Evolutionary conservation across 441 rosid species (phyloP), one percentile per base, ranked within the genome.

Genomic region (Capsella rubella): DNA sequence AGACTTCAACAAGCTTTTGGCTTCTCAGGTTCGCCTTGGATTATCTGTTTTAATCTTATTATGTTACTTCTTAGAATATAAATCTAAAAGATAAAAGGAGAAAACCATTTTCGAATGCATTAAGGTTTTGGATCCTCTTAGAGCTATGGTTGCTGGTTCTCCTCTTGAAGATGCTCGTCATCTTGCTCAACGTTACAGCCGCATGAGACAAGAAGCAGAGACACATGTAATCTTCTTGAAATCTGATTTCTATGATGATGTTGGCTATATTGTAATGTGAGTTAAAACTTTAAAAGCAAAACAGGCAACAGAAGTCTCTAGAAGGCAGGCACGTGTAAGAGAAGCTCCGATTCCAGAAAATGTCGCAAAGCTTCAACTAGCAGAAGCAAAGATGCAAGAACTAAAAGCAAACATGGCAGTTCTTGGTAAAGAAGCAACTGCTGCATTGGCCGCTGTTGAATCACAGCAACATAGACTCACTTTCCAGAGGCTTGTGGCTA

Each of bases 191-290:
- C 96, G 94, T 55, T 91, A 92, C 74, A 90, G 93, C 80, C 93
- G 97, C 55, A 90, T 95, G 99, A 89, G 97, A 76, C 97, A 92
- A 85, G 99, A 92, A 81, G 99, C 97, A 32, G 97, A 95, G 84
- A 25, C 83, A 29, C 90, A 87, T 90, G 95, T 89, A 87, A 74
- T 39, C 9, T 6, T 66, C 28, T 66, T 43, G 1, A 65, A 55
- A 65, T 8, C 77, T 71, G 25, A 59, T 3, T 53, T 59, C 25
- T 35, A 0, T 53, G 28, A 35, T 74, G 55, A 3, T 71, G 45
- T 56, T 77, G 29, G 50, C 47, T 74, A 32, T 69, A 29, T 75
- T 57, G 69, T 75, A 65, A 74, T 67, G 73, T 76, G 61, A 75
- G 42, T 72, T 73, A 67, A 69, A 80, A 50, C 42, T 57, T 15